Evolutionary conservation across 2,329 filamentous ascomycete genomes (phyloP).

Genomic region (Claviceps monticola): DNA sequence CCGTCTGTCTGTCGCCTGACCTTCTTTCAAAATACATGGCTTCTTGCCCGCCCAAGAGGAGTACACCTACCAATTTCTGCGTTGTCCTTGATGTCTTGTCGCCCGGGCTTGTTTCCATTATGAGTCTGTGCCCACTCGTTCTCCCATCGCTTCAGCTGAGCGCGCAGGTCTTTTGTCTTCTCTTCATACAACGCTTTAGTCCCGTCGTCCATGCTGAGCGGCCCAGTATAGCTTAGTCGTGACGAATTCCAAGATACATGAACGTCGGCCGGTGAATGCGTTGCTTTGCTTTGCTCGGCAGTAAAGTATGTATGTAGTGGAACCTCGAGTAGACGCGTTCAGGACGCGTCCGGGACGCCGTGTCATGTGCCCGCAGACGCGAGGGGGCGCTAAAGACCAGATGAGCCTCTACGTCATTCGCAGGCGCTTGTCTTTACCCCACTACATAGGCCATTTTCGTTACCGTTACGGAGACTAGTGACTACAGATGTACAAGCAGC

Average conservation of each 20-base stretch:
- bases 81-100: constrained; percentile 65
- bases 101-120: constrained; percentile 52
- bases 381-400: too few species aligned
- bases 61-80: constrained; percentile 48
- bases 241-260: background rate
- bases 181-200: constrained; percentile 32
- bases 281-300: background rate
- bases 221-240: background rate
- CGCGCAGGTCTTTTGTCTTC: constrained; percentile 42
- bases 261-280: background rate
- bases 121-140: constrained; percentile 48
- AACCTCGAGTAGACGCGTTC: background rate
- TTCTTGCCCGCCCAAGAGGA: background rate
- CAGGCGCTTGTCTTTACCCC: too few species aligned
- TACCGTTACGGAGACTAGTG: too few species aligned
- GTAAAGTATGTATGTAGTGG: background rate
- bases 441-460: too few species aligned
- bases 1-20: background rate
- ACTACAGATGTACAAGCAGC: background rate
- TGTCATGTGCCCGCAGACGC: too few species aligned
- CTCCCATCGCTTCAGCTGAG: constrained; percentile 63
- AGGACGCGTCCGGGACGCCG: background rate
- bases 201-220: constrained; percentile 30
- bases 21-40: background rate
- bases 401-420: too few species aligned